A percentile compares a stretch with the other conserved stretches of the same genome.
phyloP scores from a whole-genome alignment of 192 early-diverging fungal species.

The Jimgerdemannia lactiflua region DNA sequence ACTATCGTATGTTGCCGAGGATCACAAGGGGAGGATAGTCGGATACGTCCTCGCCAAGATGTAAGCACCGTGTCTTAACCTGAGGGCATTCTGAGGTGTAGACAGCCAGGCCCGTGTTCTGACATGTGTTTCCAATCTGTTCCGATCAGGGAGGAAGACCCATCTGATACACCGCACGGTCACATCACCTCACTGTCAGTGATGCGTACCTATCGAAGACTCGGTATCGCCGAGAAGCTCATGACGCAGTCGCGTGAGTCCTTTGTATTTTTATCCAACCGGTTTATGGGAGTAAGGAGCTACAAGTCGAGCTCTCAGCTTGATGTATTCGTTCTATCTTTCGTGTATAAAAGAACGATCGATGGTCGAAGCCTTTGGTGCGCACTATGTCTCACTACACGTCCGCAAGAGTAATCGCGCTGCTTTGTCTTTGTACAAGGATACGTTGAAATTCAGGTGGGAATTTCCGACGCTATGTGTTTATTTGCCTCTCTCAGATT shows the following conservation, averaged over 20 bases:
- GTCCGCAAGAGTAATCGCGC: constrained; percentile 93
- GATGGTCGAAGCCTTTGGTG: constrained; percentile 88
- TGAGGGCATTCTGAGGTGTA: too few relatives aligned
- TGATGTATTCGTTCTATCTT: background rate
- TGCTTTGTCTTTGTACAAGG: constrained; percentile 89
- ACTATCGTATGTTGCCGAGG: constrained; percentile 93
- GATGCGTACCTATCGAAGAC: constrained; percentile 92
- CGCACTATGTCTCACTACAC: constrained; percentile 89
- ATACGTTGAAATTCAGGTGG: constrained; percentile 88
- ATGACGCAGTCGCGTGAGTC: constrained; percentile 88
- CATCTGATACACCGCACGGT: constrained; percentile 70
- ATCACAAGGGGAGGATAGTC: constrained; percentile 87
- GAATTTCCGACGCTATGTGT: background rate
- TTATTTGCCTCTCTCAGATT: background rate
- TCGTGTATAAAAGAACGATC: constrained; percentile 42
- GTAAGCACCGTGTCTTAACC: constrained; percentile 39
- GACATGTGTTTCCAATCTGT: background rate
- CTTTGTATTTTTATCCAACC: background rate
- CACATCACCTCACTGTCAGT: constrained; percentile 98
- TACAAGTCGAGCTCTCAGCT: constrained; percentile 11
- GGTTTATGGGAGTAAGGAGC: constrained; percentile 3
- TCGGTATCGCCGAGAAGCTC: constrained; percentile 96
- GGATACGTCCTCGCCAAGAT: constrained; percentile 99
- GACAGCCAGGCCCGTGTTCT: too few relatives aligned
- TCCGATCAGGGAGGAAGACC: constrained; percentile 81